phyloP scores from a whole-genome alignment of 805 yeast genomes.

The Kodamaea neixiangensis region DNA sequence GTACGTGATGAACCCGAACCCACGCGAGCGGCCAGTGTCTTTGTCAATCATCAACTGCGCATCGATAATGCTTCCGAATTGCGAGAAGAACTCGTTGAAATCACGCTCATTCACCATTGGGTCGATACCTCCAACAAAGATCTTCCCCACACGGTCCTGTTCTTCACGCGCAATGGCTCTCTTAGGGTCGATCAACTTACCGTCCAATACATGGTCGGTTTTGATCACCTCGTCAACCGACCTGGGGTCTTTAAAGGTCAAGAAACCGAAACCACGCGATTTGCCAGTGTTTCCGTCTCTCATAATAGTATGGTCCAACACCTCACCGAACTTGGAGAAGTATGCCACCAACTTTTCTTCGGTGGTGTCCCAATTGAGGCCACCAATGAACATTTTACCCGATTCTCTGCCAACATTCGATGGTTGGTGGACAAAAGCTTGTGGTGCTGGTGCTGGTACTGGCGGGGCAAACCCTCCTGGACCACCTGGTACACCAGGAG shows the following conservation, averaged over 20 bases:
- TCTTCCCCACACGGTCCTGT: slow-evolving; percentile 94
- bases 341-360: slow-evolving; percentile 83
- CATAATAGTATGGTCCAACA: slow-evolving; percentile 88
- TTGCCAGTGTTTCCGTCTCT: slow-evolving; percentile 83
- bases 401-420: slow-evolving; percentile 54
- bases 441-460: slow-evolving; percentile 14
- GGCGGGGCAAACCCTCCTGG: slow-evolving; percentile 4
- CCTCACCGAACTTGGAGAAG: slow-evolving; percentile 86
- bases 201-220: slow-evolving; percentile 87
- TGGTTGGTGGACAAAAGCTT: slow-evolving; percentile 18
- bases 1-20: slow-evolving; percentile 95
- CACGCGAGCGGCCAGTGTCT: slow-evolving; percentile 95
- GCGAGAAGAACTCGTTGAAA: slow-evolving; percentile 80
- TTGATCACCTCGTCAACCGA: slow-evolving; percentile 86
- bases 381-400: slow-evolving; percentile 95
- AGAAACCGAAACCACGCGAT: slow-evolving; percentile 93
- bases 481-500: slow-evolving; percentile 4
- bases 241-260: slow-evolving; percentile 78
- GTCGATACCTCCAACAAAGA: slow-evolving; percentile 96
- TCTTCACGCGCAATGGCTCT: slow-evolving; percentile 97
- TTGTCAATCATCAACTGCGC: slow-evolving; percentile 97
- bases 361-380: slow-evolving; percentile 96
- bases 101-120: slow-evolving; percentile 91
- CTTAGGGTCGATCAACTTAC: slow-evolving; percentile 95
- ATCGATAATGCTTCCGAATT: slow-evolving; percentile 89